Conservation (phyloP, 1,139 yeast species). For the Diutina ranongensis region DNA sequence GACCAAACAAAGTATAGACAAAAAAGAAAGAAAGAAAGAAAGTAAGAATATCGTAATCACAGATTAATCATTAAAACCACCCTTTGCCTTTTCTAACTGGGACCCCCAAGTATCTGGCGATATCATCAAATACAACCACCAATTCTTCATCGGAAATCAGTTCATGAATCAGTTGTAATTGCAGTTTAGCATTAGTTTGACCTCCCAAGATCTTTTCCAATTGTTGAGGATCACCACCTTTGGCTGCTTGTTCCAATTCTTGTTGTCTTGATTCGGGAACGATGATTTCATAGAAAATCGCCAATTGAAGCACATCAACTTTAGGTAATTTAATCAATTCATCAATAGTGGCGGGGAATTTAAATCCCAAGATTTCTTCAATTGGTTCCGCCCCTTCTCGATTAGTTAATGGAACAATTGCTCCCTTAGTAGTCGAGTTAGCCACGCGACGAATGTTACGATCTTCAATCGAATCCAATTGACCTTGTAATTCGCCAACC, state of each 20-base stretch:
- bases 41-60: too few relatives aligned
- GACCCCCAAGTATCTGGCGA: constrained; percentile 63
- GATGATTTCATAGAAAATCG: constrained; percentile 60
- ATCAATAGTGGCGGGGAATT: constrained; percentile 50
- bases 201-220: constrained; percentile 21
- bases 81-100: constrained; percentile 35
- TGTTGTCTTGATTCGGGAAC: constrained; percentile 25
- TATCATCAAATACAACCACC: constrained; percentile 35
- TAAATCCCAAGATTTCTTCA: constrained; percentile 6
- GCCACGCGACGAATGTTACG: constrained; percentile 48
- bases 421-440: constrained; percentile 21
- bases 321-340: constrained; percentile 39
- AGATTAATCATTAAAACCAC: background rate
- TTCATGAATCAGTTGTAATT: constrained; percentile 27
- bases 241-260: constrained; percentile 7
- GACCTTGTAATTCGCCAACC: constrained; percentile 84
- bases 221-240: constrained; percentile 22
- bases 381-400: constrained; percentile 64
- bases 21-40: background rate
- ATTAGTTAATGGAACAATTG: constrained; percentile 31
- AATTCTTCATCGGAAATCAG: constrained; percentile 8
- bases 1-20: background rate
- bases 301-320: constrained; percentile 37
- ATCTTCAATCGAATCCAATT: constrained; percentile 62
- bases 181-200: constrained; percentile 22